These are phyloP conservation scores for Coniochaeta sp. DNA, from an alignment of 2,329 filamentous ascomycete genomes.

Conservation along the genomic window DNA sequence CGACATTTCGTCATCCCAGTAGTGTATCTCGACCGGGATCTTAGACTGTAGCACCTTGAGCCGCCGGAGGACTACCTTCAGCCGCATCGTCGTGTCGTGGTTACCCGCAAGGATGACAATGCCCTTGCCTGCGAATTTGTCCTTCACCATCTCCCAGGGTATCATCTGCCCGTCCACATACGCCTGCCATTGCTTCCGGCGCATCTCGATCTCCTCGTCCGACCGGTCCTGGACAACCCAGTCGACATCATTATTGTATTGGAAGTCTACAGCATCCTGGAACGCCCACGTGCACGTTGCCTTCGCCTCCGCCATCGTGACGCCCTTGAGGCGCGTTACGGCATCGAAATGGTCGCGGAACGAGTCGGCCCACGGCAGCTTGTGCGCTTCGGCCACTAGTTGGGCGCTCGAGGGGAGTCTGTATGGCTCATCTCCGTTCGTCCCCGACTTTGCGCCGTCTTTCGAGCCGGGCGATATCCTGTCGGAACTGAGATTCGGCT, in stretches of 20 bases:
- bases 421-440: not conserved
- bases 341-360: slow-evolving; percentile 6
- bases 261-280: slow-evolving; percentile 7
- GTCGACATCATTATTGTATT: slow-evolving; percentile 5
- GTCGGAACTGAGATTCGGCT: not conserved
- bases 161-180: slow-evolving; percentile 5
- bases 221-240: slow-evolving; percentile 7
- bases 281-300: slow-evolving; percentile 5
- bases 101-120: slow-evolving; percentile 23
- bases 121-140: slow-evolving; percentile 17
- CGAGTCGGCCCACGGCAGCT: slow-evolving; percentile 5
- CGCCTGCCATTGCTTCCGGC: slow-evolving; percentile 1
- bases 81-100: slow-evolving; percentile 13
- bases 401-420: slow-evolving; percentile 1
- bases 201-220: slow-evolving; percentile 4
- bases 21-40: slow-evolving; percentile 21
- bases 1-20: slow-evolving; percentile 19
- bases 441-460: not conserved
- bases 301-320: slow-evolving; percentile 6
- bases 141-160: slow-evolving; percentile 5
- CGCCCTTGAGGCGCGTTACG: slow-evolving; percentile 2
- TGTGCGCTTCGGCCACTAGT: slow-evolving; percentile 2
- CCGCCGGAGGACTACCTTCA: slow-evolving; percentile 12
- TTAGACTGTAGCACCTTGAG: slow-evolving; percentile 11
- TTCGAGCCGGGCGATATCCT: not conserved